Base-by-base conservation (phyloP, 2,329 filamentous ascomycete genomes). In the Pyricularia pennisetigena region DNA sequence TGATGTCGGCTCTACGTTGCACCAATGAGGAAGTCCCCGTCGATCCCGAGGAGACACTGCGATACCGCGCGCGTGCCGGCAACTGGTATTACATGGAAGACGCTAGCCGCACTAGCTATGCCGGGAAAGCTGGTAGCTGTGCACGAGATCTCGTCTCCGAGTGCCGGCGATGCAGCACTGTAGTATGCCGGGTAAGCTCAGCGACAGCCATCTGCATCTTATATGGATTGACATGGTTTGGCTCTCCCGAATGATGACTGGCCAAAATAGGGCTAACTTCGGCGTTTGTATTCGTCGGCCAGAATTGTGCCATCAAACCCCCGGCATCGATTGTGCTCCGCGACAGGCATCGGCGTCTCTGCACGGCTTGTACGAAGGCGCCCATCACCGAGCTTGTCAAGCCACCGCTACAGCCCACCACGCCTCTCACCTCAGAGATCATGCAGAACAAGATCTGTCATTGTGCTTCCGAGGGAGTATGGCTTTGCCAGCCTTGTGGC, bases 261-360 rank as follows among this genome's bases (percentile, higher is more conserved):
- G 32, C 32, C 24, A 28, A 16, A 62, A 54, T 20, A 20, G 16
- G n/a, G 8, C 23, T 62, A 28, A 20, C 24, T 20, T 29, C 29
- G 59, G 3, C 6, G 7, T 20, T 28, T 29, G 32, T 20, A 29
- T 28, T 24, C 28, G 16, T 62, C 2, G 59, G 64, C 23, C 76
- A 97, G 93, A 98, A 98, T 73, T 98, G 94, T 78, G 89, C 90
- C 6, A 90, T 92, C 74, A 97, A 97, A 78, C 88, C 91, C 0
- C 93, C 92, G 0, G 86, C 90, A 2, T 82, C 84, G 1, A 81
- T 84, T 35, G 83, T 87, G 26, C 83, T 97, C 54, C 88, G 87
- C 61, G 86, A 90, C 70, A 88, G 94, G 57, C 90, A 96, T 76
- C 90, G 94, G 66, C 87, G 94, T 26, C 85, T 97, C 3, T 97